A percentile compares a stretch with the other conserved stretches of the same genome.
phyloP scores from a whole-genome alignment of 495 filamentous ascomycete genomes.

The Poronia punctata region DNA sequence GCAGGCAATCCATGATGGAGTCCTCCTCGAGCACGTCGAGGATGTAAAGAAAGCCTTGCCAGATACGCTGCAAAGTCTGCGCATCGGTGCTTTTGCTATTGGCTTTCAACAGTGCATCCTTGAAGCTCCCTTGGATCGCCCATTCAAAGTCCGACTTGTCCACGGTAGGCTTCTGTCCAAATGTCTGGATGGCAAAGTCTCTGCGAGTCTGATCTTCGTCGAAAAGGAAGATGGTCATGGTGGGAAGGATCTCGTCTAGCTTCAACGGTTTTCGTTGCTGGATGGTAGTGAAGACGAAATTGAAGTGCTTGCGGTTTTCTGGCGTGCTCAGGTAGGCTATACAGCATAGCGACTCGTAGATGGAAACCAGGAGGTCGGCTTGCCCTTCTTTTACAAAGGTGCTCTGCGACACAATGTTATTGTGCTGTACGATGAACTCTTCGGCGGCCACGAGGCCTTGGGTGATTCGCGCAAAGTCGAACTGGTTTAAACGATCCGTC shows the following conservation, averaged over 20 bases:
- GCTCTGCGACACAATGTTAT: slow-evolving; percentile 24
- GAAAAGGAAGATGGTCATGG: slow-evolving; percentile 76
- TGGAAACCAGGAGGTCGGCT: slow-evolving; percentile 34
- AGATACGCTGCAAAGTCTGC: slow-evolving; percentile 53
- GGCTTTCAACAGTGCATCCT: slow-evolving; percentile 35
- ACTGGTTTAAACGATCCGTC: slow-evolving; percentile 37
- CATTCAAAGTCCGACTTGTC: slow-evolving; percentile 70
- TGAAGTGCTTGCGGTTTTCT: slow-evolving; percentile 48
- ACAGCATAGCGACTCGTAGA: slow-evolving; percentile 50
- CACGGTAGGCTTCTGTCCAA: slow-evolving; percentile 53
- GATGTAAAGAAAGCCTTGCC: slow-evolving; percentile 67
- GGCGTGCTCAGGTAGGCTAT: slow-evolving; percentile 36
- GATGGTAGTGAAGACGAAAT: slow-evolving; percentile 68
- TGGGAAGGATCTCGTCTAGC: slow-evolving; percentile 64
- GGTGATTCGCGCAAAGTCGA: slow-evolving; percentile 32
- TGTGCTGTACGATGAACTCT: slow-evolving; percentile 31
- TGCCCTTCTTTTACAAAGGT: slow-evolving; percentile 28
- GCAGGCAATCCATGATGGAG: slow-evolving; percentile 68
- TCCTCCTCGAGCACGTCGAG: slow-evolving; percentile 62
- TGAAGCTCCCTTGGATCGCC: slow-evolving; percentile 64
- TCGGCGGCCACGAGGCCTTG: slow-evolving; percentile 29
- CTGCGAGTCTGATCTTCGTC: slow-evolving; percentile 50
- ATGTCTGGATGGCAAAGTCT: slow-evolving; percentile 62
- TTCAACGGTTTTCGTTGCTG: slow-evolving; percentile 67
- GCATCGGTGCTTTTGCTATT: slow-evolving; percentile 39